Conservation (phyloP, 768 basidiomycete species). For the Polyporus arcularius region DNA sequence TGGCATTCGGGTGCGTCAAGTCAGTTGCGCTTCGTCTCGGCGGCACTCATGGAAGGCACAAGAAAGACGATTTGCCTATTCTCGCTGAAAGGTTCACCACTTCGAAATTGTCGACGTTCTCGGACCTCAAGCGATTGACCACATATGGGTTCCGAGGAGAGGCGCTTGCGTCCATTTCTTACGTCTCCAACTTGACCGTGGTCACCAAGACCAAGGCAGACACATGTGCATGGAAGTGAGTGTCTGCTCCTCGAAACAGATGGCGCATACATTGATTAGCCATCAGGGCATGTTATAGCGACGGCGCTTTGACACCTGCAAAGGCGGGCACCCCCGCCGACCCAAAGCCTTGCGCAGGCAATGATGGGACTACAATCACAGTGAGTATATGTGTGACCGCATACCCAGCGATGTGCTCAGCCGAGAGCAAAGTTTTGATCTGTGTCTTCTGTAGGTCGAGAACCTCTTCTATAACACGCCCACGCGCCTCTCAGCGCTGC, state of each 20-base stretch:
- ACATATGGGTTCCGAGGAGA: constrained; percentile 99
- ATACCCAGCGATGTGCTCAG: not conserved
- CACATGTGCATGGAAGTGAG: constrained; percentile 91
- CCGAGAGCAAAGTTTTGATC: not conserved
- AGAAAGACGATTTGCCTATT: constrained; percentile 89
- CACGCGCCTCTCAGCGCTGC: constrained; percentile 80
- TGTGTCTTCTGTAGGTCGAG: constrained; percentile 64
- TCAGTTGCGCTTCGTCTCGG: not conserved
- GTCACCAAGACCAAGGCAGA: constrained; percentile 87
- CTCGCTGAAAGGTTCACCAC: constrained; percentile 96
- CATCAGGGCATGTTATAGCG: constrained; percentile 75
- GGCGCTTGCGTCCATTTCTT: constrained; percentile 93
- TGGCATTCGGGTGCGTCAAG: constrained; percentile 77
- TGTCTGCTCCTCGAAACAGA: constrained; percentile 1
- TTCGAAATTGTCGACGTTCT: constrained; percentile 85
- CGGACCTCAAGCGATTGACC: constrained; percentile 78
- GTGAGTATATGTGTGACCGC: constrained; percentile 42
- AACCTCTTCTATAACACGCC: constrained; percentile 95
- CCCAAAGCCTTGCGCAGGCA: constrained; percentile 90
- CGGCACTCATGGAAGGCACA: not conserved
- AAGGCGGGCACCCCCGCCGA: constrained; percentile 74
- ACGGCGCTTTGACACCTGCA: constrained; percentile 69
- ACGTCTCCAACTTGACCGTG: constrained; percentile 86
- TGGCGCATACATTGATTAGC: not conserved
- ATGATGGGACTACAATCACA: constrained; percentile 88